Evolutionary conservation across 441 rosid genomes (phyloP), one percentile per base, ranked within the genome.

Genomic region (Pelargonium citronellum): DNA sequence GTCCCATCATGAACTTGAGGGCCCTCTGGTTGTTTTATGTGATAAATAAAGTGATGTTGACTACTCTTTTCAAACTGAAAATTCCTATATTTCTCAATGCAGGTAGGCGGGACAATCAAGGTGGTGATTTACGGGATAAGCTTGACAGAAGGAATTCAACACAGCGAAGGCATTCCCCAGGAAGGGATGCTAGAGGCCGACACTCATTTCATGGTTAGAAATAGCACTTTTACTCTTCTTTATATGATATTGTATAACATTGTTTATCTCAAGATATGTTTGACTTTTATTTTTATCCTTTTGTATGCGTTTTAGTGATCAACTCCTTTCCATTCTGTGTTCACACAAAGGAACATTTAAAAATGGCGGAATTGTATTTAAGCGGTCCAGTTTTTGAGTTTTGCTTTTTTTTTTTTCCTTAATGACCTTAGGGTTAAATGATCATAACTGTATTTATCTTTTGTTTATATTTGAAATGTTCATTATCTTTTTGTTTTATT

Each of bases 61-160:
- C 71, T 71, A 65, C 53, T 73, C 47, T 75, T 62, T 75, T 78
- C 67, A 51, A 27, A 64, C 76, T 69, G 73, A 69, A 81, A 80
- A 67, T 73, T 74, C 47, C 68, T 46, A 51, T 69, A 47, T 67
- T 70, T 67, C 44, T 69, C 67, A 41, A 65, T 80, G 75, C 83
- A 95, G 98, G 88, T 73, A 85, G 83, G 74, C 79, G 79, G 44
- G 88, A 81, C 77, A 64, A 78, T 83, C 75, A 82, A 61, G 87
- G 80, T 78, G 78, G 77, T 79, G 97, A 95, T 83, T 82, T 92
- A 80, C 89, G 98, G 83, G 80, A 83, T 82, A 92, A 79, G 77
- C 91, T 88, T 83, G 97, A 87, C 72, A 83, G 82, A 76, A 92
- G 89, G 71, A 75, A 75, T 73, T 92, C 95, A 79, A 91, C 92